Evolutionary conservation across 2,329 filamentous ascomycete genomes (phyloP), one percentile per base, ranked within the genome.

Genomic region (Ophiostoma pallidulum): DNA sequence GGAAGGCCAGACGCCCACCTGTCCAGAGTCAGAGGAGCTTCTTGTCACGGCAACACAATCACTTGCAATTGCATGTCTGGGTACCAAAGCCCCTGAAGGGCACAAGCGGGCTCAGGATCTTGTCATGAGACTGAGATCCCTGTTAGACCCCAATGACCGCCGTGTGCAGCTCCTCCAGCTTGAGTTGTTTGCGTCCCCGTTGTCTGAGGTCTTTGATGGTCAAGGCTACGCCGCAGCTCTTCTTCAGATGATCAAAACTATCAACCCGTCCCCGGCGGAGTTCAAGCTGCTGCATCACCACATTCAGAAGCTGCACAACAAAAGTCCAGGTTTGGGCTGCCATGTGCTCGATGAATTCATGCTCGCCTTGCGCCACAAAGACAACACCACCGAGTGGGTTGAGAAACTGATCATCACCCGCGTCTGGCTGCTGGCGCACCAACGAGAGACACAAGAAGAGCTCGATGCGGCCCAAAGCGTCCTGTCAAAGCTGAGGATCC

Each of bases 381-480:
- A 67, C 2, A 18, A 24, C 4, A 72, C 73, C 4, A 53, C 63
- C 2, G 67, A 70, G 3, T 87, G 82, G 80, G 68, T 87, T 28
- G 86, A 90, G 51, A 84, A 78, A 55, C 71, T 76, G 0, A 62
- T 89, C 10, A 70, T 94, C 16, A 79, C 78, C 6, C 74, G 84
- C 3, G 66, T 88, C 5, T 84, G 80, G 73, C 77, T 88, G 59
- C 67, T 72, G 6, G 78, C 76, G 0, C 68, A 67, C 45, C 70
- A 67, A 55, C 47, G 64, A 56, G 54, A 67, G 68, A 53, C 54
- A 13, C 44, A 60, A 29, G 55, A 62, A 47, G 44, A 56, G 2
- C 56, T 60, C 53, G 51, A 58, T 33, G 18, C 57, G 16, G 52
- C 56, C 50, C 49, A 60, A 12, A 51, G 49, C 1, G 60, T 85